Evolutionary conservation across 257 asterid species (phyloP), one percentile per base, ranked within the genome.

Genomic region (Nicotiana otophora): DNA sequence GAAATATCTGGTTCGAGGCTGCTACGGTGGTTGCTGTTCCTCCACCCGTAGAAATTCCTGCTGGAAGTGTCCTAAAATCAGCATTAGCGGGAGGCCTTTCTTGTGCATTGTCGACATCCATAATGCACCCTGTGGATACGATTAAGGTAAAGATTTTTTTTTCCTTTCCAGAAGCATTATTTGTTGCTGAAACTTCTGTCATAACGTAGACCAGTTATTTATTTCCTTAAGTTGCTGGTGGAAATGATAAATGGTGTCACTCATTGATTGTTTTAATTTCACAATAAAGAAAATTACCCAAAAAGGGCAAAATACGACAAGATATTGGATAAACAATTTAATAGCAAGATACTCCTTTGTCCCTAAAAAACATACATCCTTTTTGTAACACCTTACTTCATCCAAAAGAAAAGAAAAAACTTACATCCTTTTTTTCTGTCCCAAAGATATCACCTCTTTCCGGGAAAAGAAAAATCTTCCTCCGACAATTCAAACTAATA

Each of bases 21-120:
- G 98, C 99, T 39, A 96, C 99, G 31, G 99, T 96, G 74, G 99
- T 96, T 84, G 97, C 98, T 87, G 98, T 96, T 88, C 95, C 99
- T 70, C 98, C 98, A 2, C 96, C 99, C 6, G 90, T 96, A 72
- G 98, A 92, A 87, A 87, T 96, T 76, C 92, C 97, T 5, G 88
- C 99, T 82, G 98, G 98, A 89, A 96, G 97, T 88, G 97, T 94
- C 83, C 87, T 96, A 39, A 96, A 96, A 84, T 92, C 99, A 81
- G 99, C 99, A 84, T 91, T 96, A 89, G 92, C 97, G 42, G 99
- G 99, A 82, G 99, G 99, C 61, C 95, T 96, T 80, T 86, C 99
- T 46, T 94, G 97, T 91, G 99, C 99, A 72, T 84, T 96, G 81
- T 96, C 99, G 5, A 96, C 99, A 34, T 89, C 98, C 54, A 83